These are phyloP conservation scores for Schizophyllum commune DNA, from an alignment of 1,284 basidiomycete genomes.

Conservation along the genomic window DNA sequence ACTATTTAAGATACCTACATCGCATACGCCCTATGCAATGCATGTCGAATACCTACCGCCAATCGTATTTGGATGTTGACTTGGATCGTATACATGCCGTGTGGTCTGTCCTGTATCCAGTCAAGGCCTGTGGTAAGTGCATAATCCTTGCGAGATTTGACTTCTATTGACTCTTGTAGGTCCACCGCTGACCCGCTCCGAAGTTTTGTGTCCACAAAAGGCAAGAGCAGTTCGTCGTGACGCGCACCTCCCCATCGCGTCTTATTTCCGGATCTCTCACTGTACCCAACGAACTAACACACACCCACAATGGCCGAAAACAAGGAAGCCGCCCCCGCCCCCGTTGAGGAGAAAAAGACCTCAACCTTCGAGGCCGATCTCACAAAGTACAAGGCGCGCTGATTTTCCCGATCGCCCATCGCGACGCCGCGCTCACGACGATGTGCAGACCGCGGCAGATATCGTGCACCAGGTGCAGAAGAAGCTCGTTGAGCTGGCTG, in stretches of 20 bases:
- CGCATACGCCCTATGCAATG: neutral
- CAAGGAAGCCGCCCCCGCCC: slow-evolving; percentile 26
- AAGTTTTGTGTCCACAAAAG: neutral
- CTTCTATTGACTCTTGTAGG: neutral
- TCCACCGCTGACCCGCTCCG: neutral
- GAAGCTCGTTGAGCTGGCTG: slow-evolving; percentile 69
- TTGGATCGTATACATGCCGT: neutral
- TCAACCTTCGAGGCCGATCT: slow-evolving; percentile 64
- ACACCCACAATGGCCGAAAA: slow-evolving; percentile 45
- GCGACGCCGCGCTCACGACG: slow-evolving; percentile 12
- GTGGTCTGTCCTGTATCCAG: too few species aligned
- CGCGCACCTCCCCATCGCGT: neutral
- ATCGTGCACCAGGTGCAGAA: slow-evolving; percentile 84
- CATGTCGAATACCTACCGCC: neutral
- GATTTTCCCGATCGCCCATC: slow-evolving; percentile 6
- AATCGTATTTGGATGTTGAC: neutral
- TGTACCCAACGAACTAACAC: neutral
- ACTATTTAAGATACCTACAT: neutral
- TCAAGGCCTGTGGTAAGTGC: too few species aligned
- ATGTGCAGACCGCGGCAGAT: slow-evolving; percentile 73
- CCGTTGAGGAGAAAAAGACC: slow-evolving; percentile 35
- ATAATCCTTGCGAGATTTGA: neutral
- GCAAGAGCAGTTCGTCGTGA: neutral
- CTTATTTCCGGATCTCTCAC: neutral
- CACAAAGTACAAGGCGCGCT: slow-evolving; percentile 73